Evolutionary conservation across 805 yeast species (phyloP).

Genomic region (Ogataea henricii): DNA sequence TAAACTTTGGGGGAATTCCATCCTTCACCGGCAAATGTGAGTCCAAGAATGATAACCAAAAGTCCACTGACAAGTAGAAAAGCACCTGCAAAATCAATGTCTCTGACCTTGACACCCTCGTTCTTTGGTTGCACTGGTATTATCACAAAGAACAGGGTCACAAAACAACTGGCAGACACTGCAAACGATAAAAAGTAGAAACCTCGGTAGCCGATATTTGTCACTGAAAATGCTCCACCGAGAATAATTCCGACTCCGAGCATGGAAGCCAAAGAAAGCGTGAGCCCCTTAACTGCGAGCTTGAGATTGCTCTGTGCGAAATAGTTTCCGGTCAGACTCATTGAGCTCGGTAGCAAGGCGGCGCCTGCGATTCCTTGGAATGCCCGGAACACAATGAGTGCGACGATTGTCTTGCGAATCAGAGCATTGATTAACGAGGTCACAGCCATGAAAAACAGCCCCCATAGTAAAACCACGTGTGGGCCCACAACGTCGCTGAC

Average conservation of each 20-base stretch:
- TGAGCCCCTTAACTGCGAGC: slow-evolving; percentile 17
- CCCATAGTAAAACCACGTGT: no score
- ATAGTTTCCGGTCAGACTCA: slow-evolving; percentile 27
- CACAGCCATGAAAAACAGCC: no score
- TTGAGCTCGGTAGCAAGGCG: slow-evolving; percentile 38
- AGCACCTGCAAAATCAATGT: slow-evolving; percentile 23
- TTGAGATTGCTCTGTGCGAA: slow-evolving; percentile 20
- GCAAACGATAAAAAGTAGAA: slow-evolving; percentile 42
- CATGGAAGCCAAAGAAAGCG: slow-evolving; percentile 28
- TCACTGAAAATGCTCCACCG: slow-evolving; percentile 46
- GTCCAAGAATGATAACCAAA: slow-evolving; percentile 43
- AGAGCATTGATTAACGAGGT: no score
- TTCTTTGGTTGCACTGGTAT: slow-evolving; percentile 35
- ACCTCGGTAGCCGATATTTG: slow-evolving; percentile 42
- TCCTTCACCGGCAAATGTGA: slow-evolving; percentile 46
- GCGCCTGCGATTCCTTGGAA: slow-evolving; percentile 48
- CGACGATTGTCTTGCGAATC: no score
- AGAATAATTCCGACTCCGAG: slow-evolving; percentile 43
- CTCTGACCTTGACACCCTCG: slow-evolving; percentile 12
- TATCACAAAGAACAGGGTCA: slow-evolving; percentile 25
- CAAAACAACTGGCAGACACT: slow-evolving; percentile 17
- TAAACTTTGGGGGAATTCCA: slow-evolving; percentile 46
- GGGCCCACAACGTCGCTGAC: no score
- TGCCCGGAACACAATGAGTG: slow-evolving; percentile 46
- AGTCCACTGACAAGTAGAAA: slow-evolving; percentile 37